Evolutionary conservation across 176 grass and related monocot species (phyloP).

Genomic region (Rhynchospora breviuscula): DNA sequence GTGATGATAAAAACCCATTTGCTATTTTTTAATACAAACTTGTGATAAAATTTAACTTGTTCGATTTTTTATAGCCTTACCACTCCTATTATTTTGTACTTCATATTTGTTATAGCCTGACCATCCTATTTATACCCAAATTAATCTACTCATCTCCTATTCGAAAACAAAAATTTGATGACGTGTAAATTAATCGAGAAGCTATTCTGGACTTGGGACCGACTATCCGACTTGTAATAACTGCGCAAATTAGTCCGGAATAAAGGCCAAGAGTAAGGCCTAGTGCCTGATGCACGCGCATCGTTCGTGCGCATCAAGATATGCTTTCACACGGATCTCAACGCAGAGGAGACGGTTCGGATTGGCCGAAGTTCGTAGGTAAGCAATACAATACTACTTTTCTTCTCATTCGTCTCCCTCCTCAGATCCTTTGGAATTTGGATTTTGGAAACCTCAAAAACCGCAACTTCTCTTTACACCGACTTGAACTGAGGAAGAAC

Average conservation of each 20-base stretch:
- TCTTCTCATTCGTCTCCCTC: neutral
- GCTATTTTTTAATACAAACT: no score
- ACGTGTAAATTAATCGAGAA: no score
- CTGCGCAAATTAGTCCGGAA: no score
- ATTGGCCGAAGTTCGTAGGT: neutral
- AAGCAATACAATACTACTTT: neutral
- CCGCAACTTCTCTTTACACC: neutral
- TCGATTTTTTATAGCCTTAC: no score
- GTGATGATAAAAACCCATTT: no score
- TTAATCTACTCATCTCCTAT: no score
- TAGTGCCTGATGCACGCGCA: neutral
- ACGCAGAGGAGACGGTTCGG: neutral
- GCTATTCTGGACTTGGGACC: neutral
- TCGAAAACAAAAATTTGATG: no score
- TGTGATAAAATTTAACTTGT: no score
- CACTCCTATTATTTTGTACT: no score
- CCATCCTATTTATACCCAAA: no score
- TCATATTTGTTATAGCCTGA: no score
- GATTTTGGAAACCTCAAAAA: neutral
- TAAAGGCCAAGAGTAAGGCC: slow-evolving; percentile 23
- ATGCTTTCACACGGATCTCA: neutral
- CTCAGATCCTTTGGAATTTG: neutral
- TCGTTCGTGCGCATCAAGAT: neutral
- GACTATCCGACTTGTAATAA: neutral
- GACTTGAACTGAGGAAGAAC: neutral